phyloP scores from a whole-genome alignment of 768 basidiomycete species.

The Agrocybe praecox region DNA sequence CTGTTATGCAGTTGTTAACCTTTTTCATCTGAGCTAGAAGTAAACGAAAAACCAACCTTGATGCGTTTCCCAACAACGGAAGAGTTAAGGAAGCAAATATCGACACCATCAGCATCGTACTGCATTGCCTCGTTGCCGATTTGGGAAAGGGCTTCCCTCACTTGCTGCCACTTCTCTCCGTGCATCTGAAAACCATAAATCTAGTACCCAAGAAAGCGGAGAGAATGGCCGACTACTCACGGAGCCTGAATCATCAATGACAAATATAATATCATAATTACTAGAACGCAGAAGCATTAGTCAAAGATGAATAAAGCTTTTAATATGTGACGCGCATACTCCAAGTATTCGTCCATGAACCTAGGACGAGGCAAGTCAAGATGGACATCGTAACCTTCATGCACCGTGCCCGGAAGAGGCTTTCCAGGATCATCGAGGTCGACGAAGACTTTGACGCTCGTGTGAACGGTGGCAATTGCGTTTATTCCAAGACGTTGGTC shows the following conservation, averaged over 20 bases:
- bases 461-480: neutral
- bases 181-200: neutral
- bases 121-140: conserved; percentile 31
- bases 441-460: neutral
- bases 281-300: neutral
- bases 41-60: neutral
- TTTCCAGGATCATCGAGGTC: conserved; percentile 1
- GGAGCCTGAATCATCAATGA: neutral
- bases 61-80: neutral
- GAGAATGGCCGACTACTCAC: neutral
- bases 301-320: neutral
- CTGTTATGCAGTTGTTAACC: conserved; percentile 10
- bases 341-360: neutral
- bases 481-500: neutral
- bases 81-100: conserved; percentile 29
- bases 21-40: neutral
- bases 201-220: neutral
- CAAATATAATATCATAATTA: neutral
- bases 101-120: conserved; percentile 23
- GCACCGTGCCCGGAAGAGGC: neutral
- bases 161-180: conserved; percentile 22
- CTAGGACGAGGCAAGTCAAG: conserved; percentile 1
- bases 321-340: neutral
- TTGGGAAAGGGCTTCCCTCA: conserved; percentile 25
- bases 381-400: neutral